Base-by-base conservation (phyloP, 495 filamentous ascomycete genomes). In the Aspergillus nanangensis region DNA sequence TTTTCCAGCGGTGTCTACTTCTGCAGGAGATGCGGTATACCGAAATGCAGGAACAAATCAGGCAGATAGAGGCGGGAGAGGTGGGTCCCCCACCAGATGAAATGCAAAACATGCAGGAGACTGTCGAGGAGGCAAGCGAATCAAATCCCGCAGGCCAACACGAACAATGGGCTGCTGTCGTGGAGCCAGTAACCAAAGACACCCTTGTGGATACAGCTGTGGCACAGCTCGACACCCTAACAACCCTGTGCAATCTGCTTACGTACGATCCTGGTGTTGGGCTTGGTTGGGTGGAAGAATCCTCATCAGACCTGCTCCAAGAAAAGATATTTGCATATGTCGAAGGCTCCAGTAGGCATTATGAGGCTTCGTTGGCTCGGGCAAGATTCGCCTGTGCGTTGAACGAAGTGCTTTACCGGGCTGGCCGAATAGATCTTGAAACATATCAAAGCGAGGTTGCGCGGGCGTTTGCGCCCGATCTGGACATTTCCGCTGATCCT, bases 171-270 rank as follows among this genome's bases (percentile, higher is more conserved):
- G 82, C 75, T 14, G 71, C 71, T 1, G 71, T 88, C 24, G 66
- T 79, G 8, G 77, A 82, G 40, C 81, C 82, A 0, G 66, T 84
- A 15, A 84, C 81, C 2, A 74, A 78, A 24, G 68, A 74, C 22
- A 75, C 80, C 2, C 70, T 88, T 1, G 71, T 85, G 1, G 84
- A 88, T 34, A 86, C 82, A 2, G 70, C 76, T 2, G 61, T 82
- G 21, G 82, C 83, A 10, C 78, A 83, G 50, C 49, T 87, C 10
- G 75, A 76, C 23, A 71, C 81, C 2, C 53, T 87, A 44, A 77
- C 78, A 2, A 63, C 69, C 0, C 53, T 86, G 5, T 83, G 78
- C 52, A 76, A 75, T 44, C 61, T 86, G 20, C 48, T 77, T 34
- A 66, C 59, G 35, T 62, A 65, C 52, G 51, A 68, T 51, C 49